Evolutionary conservation across 768 basidiomycete genomes (phyloP).

Genomic region (Phanerodontia chrysosporium): DNA sequence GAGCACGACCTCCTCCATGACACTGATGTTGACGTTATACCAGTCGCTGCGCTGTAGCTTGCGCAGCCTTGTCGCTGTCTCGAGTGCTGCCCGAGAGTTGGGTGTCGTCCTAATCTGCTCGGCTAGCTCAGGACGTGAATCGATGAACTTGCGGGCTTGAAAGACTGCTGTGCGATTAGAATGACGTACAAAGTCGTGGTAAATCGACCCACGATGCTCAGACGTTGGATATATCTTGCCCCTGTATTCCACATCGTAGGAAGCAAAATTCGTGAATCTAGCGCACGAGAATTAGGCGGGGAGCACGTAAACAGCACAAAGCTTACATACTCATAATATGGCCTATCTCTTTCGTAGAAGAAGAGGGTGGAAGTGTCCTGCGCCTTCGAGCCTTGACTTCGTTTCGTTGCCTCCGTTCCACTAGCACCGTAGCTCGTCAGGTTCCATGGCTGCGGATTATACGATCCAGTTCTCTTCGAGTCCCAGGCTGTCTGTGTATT

Average conservation of each 20-base stretch:
- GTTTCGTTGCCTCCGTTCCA: neutral
- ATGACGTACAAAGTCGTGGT: neutral
- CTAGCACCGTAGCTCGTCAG: too few species aligned
- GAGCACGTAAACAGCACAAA: neutral
- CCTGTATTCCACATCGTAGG: neutral
- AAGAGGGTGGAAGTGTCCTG: neutral
- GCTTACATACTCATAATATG: constrained; percentile 8
- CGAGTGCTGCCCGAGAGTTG: constrained; percentile 58
- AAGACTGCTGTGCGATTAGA: neutral
- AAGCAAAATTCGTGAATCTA: neutral
- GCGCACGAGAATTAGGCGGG: neutral
- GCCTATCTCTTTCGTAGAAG: constrained; percentile 9
- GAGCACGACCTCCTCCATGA: constrained; percentile 45
- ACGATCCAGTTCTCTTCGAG: too few species aligned
- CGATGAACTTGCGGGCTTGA: constrained; percentile 45
- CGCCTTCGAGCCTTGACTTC: neutral
- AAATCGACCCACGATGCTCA: neutral
- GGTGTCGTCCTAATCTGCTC: constrained; percentile 67
- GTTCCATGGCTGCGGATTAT: too few species aligned
- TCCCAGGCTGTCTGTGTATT: too few species aligned
- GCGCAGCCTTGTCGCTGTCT: constrained; percentile 64
- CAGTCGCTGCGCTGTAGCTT: constrained; percentile 62
- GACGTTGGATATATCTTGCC: neutral
- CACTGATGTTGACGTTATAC: constrained; percentile 61
- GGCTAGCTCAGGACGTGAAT: constrained; percentile 55